Evolutionary conservation across 345 rosid genomes (phyloP), one percentile per base, ranked within the genome.

Genomic region (Populus simonii): DNA sequence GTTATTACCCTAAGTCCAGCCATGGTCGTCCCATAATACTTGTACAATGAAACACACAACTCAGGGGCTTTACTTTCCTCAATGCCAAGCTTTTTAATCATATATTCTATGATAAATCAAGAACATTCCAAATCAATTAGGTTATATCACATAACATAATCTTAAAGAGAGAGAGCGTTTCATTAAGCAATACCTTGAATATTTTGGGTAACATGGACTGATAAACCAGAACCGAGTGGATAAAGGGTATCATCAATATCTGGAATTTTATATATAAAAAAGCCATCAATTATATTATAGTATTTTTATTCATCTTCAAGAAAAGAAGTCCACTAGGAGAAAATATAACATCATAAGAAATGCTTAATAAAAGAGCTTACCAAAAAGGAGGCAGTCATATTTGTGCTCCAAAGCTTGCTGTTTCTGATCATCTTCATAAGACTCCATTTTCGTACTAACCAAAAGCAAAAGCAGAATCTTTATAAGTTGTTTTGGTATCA

Each of bases 1-100:
- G 53, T 70, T 35, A 82, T 61, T 90, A 95, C 99, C 86, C 97
- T 88, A 13, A 96, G 98, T 22, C 82, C 82, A 13, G 82, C 82
- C 78, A 79, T 39, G 68, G 82, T 79, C 7, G 82, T 79, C 18
- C 82, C 82, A 79, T 93, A 93, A 76, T 92, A 87, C 86, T 87
- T 93, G 88, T 96, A 96, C 63, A 91, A 86, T 38, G 85, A 81
- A 66, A 87, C 79, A 78, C 95, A 91, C 82, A 93, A 77, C 22
- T 87, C 93, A 57, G 76, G 80, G 49, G 94, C 85, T 77, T 89
- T 88, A 79, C 84, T 86, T 78, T 81, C 79, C 7, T 90, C 88
- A 61, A 96, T 90, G 69, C 98, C 93, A 49, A 96, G 95, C 81
- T 87, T 86, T 80, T 92, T 92, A 66, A 86, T 75, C 98, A 96